Evolutionary conservation across 192 early-diverging fungal genomes (phyloP).

Genomic region (Podila horticola): DNA sequence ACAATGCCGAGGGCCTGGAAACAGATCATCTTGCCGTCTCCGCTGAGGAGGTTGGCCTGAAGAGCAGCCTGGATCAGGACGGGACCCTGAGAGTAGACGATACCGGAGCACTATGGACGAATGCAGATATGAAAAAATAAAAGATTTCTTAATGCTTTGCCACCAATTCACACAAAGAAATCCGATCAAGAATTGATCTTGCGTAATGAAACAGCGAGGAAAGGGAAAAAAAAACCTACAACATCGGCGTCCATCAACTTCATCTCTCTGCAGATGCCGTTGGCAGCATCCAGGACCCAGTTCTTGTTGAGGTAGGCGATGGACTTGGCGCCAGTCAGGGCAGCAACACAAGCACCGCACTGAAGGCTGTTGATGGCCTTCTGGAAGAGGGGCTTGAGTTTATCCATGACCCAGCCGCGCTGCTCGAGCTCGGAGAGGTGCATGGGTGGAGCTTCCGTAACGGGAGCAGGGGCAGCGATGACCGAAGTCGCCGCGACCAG

Average conservation of each 20-base stretch:
- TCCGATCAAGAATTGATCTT: neutral
- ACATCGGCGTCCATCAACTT: slow-evolving; percentile 45
- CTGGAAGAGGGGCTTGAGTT: slow-evolving; percentile 11
- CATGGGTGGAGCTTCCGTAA: neutral
- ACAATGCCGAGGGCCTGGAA: slow-evolving; percentile 48
- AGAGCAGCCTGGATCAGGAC: slow-evolving; percentile 39
- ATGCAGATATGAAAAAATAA: neutral
- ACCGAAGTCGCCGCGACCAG: slow-evolving; percentile 14
- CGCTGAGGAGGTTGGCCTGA: slow-evolving; percentile 13
- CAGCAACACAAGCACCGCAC: slow-evolving; percentile 52
- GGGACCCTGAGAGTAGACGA: slow-evolving; percentile 52
- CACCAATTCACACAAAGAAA: neutral
- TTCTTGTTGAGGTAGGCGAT: slow-evolving; percentile 51
- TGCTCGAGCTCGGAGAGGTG: slow-evolving; percentile 12
- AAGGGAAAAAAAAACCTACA: slow-evolving; percentile 17
- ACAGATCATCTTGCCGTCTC: slow-evolving; percentile 58
- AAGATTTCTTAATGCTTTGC: neutral
- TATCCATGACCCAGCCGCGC: slow-evolving; percentile 18
- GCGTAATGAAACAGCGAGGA: neutral
- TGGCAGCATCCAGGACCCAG: slow-evolving; percentile 33
- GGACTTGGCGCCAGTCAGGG: slow-evolving; percentile 48
- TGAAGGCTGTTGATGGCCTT: slow-evolving; percentile 12
- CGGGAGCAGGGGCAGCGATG: slow-evolving; percentile 9
- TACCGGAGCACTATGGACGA: slow-evolving; percentile 49
- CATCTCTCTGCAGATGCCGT: slow-evolving; percentile 24